phyloP scores from a whole-genome alignment of 805 yeast genomes.

The Candida ortonii region DNA sequence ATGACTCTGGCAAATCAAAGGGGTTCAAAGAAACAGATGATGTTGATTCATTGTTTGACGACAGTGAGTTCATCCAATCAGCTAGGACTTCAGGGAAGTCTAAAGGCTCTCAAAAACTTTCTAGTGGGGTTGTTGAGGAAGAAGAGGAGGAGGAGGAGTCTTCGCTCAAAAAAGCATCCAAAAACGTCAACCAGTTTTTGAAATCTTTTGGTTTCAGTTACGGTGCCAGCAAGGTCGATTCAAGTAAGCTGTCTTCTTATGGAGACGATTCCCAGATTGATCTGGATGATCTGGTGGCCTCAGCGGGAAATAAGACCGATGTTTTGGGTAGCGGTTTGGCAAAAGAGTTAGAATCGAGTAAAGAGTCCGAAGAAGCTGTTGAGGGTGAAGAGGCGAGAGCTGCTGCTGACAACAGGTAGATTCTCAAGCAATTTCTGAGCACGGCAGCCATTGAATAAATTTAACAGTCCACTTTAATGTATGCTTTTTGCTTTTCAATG shows the following conservation, averaged over 20 bases:
- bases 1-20: constrained; percentile 21
- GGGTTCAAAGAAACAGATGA: constrained; percentile 28
- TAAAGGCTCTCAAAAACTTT: constrained; percentile 1
- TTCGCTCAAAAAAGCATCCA: constrained; percentile 10
- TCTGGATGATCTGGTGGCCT: constrained; percentile 9
- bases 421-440: too few species aligned
- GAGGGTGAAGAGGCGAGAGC: constrained; percentile 3
- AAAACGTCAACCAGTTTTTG: constrained; percentile 18
- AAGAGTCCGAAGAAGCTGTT: constrained; percentile 10
- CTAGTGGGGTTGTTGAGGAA: constrained; percentile 3
- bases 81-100: constrained; percentile 7
- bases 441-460: too few species aligned
- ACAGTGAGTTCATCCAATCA: constrained; percentile 7
- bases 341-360: constrained; percentile 11
- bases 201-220: constrained; percentile 19
- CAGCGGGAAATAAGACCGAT: constrained; percentile 4
- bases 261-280: constrained; percentile 21
- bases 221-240: constrained; percentile 11
- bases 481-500: too few species aligned
- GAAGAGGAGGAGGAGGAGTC: constrained; percentile 4
- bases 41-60: constrained; percentile 9
- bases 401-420: constrained; percentile 4
- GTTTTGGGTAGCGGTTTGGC: too few species aligned
- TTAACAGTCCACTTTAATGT: too few species aligned
- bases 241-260: constrained; percentile 16